Evolutionary conservation across 768 basidiomycete genomes (phyloP), one percentile per base, ranked within the genome.

Genomic region (Hirschioporus abietinus): DNA sequence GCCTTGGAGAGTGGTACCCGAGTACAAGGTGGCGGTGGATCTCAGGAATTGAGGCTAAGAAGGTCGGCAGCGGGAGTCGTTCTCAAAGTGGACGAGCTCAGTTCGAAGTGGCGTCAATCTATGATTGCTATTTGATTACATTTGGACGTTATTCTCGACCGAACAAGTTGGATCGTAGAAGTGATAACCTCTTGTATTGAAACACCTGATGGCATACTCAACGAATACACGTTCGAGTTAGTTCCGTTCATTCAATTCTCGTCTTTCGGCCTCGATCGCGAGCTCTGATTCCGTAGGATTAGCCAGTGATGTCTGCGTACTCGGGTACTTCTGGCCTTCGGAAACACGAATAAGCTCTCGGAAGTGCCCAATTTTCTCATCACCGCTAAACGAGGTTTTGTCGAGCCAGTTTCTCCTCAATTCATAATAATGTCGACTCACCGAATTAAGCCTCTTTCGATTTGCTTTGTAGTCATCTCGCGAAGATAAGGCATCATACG

Each of bases 21-120:
- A 63, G 77, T 88, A 26, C 77, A 83, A 68, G 87, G 89, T 1
- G 84, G 86, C 3, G 90, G 92, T 60, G 91, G 93, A 23, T 71
- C 81, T 63, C 81, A 88, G 68, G 87, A 88, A 72, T 74, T 82
- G 1, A 84, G 85, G 69, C 73, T 94, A 35, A 84, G 83, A 65
- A 85, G 88, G 65, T 88, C 87, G 0, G 87, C 89, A 1, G 93
- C 93, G 0, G 93, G 92, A 0, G 89, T 95, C 0, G 74, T 96
- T 59, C 76, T 97, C 65, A 93, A 92, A 74, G 84, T 93, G 6
- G 90, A 94, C 64, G 87, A 88, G 68, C 76, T 93, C 20, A 82
- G 83, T 4, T 84, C 85, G 58, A 86, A 78, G 72, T 92, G 90
- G 90, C 80, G 85, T 52, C 82, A 86, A 61, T 84, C 86, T 0